Evolutionary conservation across 2,329 filamentous ascomycete genomes (phyloP), one percentile per base, ranked within the genome.

Genomic region (Aciculosporium take): DNA sequence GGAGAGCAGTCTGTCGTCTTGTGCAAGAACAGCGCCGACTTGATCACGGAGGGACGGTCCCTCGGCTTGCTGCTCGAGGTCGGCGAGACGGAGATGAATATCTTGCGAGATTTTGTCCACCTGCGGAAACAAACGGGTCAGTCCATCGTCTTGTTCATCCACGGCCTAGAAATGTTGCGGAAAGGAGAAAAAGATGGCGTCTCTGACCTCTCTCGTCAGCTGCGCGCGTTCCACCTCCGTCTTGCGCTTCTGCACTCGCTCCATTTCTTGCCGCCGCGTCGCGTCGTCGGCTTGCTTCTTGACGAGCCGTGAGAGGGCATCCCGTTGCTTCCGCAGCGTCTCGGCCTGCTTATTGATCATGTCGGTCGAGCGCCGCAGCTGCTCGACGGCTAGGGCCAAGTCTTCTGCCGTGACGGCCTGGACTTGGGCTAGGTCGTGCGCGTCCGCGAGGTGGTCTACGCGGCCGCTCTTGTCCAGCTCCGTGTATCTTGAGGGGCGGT

Each of bases 261-360:
- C 57, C 20, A 62, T 45, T 6, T 58, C 49, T 12, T 46, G 51
- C 1, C 61, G 50, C 18, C 54, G 53, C 5, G 47, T 43, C 10
- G 56, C 51, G 12, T 45, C 53, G 30, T 61, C 58, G 7, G 48
- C 49, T 9, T 56, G 50, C 36, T 55, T 69, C 39, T 67, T 67
- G 4, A 71, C 60, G 62, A 71, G 30, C 63, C 63, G 48, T 27
- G 67, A 66, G 40, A 84, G 56, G 8, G 77, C 76, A 49, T 74
- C 69, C 45, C 75, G 73, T 55, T 85, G 80, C 39, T 70, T 65
- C 42, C 69, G 68, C 15, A 85, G 55, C 0, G 69, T 64, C 52
- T 76, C 72, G 23, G 70, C 77, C 52, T 84, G 80, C 56, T 72
- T 71, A 46, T 72, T 67, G 23, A 84, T 81, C 15, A 69, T 70